These are phyloP conservation scores for Cucurbitaria berberidis DNA, from an alignment of 2,329 filamentous ascomycete species.

Conservation along the genomic window DNA sequence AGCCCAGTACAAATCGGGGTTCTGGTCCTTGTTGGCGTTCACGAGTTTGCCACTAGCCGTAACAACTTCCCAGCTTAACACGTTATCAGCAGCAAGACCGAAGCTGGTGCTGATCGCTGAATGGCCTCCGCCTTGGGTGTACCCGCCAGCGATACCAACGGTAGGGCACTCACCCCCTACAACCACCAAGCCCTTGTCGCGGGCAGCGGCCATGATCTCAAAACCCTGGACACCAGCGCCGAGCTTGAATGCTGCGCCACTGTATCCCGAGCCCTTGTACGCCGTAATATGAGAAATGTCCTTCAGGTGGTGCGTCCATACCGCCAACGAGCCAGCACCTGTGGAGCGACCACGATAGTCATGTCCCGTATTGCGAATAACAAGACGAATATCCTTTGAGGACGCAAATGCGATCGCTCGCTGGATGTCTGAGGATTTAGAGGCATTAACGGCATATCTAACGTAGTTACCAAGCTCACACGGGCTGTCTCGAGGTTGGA, in stretches of 20 bases:
- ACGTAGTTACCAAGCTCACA: background rate
- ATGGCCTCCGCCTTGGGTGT: slow-evolving; percentile 31
- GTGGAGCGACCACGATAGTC: background rate
- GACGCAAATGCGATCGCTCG: background rate
- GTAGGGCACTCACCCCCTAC: slow-evolving; percentile 21
- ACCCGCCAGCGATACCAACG: slow-evolving; percentile 21
- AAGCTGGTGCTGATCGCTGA: slow-evolving; percentile 17
- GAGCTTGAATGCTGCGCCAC: slow-evolving; percentile 30
- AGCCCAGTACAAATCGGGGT: slow-evolving; percentile 26
- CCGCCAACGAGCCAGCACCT: slow-evolving; percentile 29
- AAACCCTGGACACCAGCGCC: slow-evolving; percentile 32
- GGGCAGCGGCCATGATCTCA: slow-evolving; percentile 28
- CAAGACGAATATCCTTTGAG: background rate
- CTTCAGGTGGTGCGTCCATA: slow-evolving; percentile 43
- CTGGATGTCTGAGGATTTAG: background rate
- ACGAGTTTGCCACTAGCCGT: slow-evolving; percentile 29
- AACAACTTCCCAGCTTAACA: slow-evolving; percentile 33
- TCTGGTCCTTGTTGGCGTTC: slow-evolving; percentile 22
- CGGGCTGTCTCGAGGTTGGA: too few relatives aligned
- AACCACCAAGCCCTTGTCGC: slow-evolving; percentile 31
- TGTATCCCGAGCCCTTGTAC: slow-evolving; percentile 18
- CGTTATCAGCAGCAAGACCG: slow-evolving; percentile 35
- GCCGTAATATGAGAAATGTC: slow-evolving; percentile 14
- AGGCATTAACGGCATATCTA: background rate
- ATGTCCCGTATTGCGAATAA: background rate